Percentiles rank a stretch among this genome's conserved stretches.
Evolutionary conservation across 306 rosid genomes (phyloP).

Genomic region (Vigna radiata): DNA sequence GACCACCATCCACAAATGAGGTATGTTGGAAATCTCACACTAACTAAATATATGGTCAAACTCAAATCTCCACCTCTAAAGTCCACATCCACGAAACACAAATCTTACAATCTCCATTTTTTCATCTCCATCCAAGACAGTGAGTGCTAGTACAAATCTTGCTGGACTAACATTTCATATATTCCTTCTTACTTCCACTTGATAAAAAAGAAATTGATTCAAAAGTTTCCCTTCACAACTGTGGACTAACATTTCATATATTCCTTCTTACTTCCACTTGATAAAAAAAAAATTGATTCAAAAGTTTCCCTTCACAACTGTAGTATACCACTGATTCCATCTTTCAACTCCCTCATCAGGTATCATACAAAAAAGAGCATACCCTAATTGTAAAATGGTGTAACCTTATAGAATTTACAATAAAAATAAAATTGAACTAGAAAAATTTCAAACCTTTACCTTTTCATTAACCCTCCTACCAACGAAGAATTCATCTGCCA

Average conservation of each 20-base stretch:
- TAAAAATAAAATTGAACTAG: conserved; percentile 25
- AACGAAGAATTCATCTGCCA: conserved; percentile 65
- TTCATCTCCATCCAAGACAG: conserved; percentile 1
- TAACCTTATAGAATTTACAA: conserved; percentile 19
- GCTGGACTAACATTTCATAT: too few species aligned
- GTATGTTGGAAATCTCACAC: too few species aligned
- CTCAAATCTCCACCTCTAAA: background rate
- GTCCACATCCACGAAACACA: background rate
- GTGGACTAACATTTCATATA: too few species aligned
- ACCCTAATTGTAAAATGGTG: background rate
- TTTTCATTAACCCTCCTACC: conserved; percentile 48
- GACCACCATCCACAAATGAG: too few species aligned
- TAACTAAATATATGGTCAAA: too few species aligned
- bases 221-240: too few species aligned
- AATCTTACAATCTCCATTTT: background rate
- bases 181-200: too few species aligned
- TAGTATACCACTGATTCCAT: background rate
- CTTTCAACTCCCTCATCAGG: conserved; percentile 3
- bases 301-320: too few species aligned
- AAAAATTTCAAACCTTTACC: conserved; percentile 51
- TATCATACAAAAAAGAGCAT: background rate
- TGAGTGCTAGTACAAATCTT: too few species aligned
- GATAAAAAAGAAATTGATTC: too few species aligned
- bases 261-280: too few species aligned
- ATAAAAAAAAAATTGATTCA: too few species aligned